These are phyloP conservation scores for Erodium moschatum DNA, from an alignment of 441 rosid species.

Conservation along the genomic window DNA sequence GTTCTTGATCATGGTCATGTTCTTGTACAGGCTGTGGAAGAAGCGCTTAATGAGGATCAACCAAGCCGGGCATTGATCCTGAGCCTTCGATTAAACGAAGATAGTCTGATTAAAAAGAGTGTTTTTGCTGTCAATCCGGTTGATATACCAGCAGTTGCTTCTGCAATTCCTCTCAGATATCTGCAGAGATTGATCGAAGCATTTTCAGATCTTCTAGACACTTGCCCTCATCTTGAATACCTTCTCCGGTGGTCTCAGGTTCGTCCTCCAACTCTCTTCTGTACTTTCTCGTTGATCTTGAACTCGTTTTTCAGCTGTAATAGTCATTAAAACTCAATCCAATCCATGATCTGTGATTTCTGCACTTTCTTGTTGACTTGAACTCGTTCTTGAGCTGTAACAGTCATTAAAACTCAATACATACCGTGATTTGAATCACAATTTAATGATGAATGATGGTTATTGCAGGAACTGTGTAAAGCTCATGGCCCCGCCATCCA, in stretches of 20 bases:
- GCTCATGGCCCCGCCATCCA: constrained; percentile 69
- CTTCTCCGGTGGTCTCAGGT: constrained; percentile 94
- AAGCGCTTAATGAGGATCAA: constrained; percentile 53
- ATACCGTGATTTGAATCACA: too few relatives aligned
- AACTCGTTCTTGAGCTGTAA: too few relatives aligned
- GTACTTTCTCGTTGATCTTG: too few relatives aligned
- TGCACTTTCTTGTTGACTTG: too few relatives aligned
- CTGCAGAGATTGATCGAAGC: constrained; percentile 78
- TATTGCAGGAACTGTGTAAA: constrained; percentile 69
- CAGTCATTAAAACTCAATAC: too few relatives aligned
- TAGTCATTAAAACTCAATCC: too few relatives aligned
- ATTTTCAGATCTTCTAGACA: constrained; percentile 68
- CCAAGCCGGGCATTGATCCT: constrained; percentile 64
- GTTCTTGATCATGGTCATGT: background rate
- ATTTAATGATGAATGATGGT: too few relatives aligned
- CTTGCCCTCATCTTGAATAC: constrained; percentile 83
- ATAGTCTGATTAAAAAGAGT: constrained; percentile 58
- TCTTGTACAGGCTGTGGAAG: constrained; percentile 62
- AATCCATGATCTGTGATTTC: too few relatives aligned
- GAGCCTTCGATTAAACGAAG: constrained; percentile 90
- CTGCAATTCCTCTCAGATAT: constrained; percentile 59
- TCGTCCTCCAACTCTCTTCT: constrained; percentile 1
- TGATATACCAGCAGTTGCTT: constrained; percentile 61
- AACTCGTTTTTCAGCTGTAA: too few relatives aligned
- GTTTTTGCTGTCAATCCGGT: constrained; percentile 61